Evolutionary conservation across 2,329 filamentous ascomycete species (phyloP).

Genomic region (Cryphonectria parasitica): DNA sequence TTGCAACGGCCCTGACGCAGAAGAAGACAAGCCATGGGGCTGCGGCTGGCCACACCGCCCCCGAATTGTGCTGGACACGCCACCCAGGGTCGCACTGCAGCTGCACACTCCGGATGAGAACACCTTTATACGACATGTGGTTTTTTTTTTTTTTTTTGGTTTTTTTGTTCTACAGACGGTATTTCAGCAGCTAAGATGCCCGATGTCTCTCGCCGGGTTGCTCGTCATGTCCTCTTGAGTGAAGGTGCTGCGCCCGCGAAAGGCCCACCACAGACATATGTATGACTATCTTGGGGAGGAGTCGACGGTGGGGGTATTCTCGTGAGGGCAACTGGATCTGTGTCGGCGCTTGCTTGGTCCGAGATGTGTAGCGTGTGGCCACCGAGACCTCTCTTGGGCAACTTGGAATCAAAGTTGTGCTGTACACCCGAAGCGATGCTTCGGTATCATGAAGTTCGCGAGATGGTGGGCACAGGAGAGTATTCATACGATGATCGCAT

Average conservation of each 20-base stretch:
- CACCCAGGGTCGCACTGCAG: not conserved
- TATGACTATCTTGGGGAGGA: not conserved
- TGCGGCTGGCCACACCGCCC: not conserved
- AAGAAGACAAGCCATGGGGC: not conserved
- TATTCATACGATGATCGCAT: not conserved
- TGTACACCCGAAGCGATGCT: not conserved
- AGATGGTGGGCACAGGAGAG: not conserved
- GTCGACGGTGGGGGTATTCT: not conserved
- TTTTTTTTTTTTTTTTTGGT: no score
- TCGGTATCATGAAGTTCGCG: not conserved
- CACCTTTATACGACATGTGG: not conserved
- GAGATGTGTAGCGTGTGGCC: not conserved
- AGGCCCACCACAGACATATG: not conserved
- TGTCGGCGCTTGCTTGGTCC: not conserved
- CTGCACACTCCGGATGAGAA: not conserved
- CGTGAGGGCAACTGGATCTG: not conserved
- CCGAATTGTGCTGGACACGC: not conserved
- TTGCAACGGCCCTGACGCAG: not conserved
- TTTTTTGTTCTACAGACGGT: not conserved
- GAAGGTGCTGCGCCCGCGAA: not conserved
- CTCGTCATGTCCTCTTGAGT: not conserved
- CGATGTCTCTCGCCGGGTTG: not conserved
- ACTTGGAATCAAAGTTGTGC: not conserved
- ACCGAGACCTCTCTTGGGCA: not conserved
- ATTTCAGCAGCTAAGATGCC: not conserved